Evolutionary conservation across 306 rosid genomes (phyloP), one percentile per base, ranked within the genome.

Genomic region (Acacia acuminata): DNA sequence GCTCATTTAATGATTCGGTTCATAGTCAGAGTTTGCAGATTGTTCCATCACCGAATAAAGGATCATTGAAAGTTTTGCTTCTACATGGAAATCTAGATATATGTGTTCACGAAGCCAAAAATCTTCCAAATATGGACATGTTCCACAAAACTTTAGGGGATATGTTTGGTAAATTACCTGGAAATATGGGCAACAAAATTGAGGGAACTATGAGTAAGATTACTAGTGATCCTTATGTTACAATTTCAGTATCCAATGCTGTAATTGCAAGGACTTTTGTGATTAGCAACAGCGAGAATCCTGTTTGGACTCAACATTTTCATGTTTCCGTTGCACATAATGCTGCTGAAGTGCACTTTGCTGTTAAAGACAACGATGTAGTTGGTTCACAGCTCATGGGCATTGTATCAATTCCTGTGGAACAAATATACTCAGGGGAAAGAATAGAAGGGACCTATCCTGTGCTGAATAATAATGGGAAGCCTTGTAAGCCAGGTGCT

Each of bases 41-140:
- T 87, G 94, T 96, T 78, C 96, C 97, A 2, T 76, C 44, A 44
- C 91, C 82, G 76, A 16, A 38, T 78, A 90, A 88, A 90, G 92
- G 86, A 47, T 96, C 99, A 30, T 90, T 94, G 77, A 94, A 81
- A 78, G 89, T 86, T 65, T 79, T 94, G 83, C 98, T 96, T 27
- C 80, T 96, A 32, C 99, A 94, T 87, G 99, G 99, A 73, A 89
- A 87, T 88, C 88, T 96, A 43, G 99, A 96, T 85, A 96, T 96
- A 70, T 91, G 93, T 88, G 83, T 96, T 66, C 83, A 87, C 77
- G 86, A 80, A 48, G 99, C 99, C 20, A 85, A 56, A 36, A 84
- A 92, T 82, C 97, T 96, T 85, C 99, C 99, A 7, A 96, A 96
- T 82, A 89, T 94, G 98, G 99, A 96, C 87, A 92, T 92, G 98